Evolutionary conservation across 2,329 filamentous ascomycete species (phyloP).

Genomic region (Aspergillus neotritici): DNA sequence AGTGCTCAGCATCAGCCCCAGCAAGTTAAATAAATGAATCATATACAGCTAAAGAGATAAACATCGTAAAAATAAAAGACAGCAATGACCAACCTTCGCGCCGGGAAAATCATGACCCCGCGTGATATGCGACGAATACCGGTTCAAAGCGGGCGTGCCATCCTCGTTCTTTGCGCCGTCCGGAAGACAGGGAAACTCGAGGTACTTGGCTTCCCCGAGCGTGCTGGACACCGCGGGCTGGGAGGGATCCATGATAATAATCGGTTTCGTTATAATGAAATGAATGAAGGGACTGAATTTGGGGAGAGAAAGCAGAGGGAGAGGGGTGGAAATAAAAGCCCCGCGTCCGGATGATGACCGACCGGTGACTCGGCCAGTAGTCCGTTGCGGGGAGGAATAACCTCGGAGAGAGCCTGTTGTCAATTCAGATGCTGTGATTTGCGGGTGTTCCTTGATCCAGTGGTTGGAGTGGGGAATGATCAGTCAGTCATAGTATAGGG

Average conservation of each 20-base stretch:
- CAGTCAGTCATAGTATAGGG: not conserved
- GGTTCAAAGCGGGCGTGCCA: constrained; percentile 67
- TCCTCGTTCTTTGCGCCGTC: constrained; percentile 48
- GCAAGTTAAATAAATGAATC: not conserved
- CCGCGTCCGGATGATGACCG: constrained; percentile 12
- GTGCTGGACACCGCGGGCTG: constrained; percentile 19
- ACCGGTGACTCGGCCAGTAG: constrained; percentile 17
- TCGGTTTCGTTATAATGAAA: constrained; percentile 1
- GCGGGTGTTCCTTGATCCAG: not conserved
- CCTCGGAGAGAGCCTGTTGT: constrained; percentile 3
- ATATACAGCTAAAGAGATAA: not conserved
- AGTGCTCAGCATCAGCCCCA: constrained; percentile 3
- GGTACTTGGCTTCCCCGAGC: constrained; percentile 47
- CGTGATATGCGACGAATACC: constrained; percentile 78
- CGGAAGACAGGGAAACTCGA: constrained; percentile 53
- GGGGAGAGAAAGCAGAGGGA: not conserved
- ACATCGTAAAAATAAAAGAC: not conserved
- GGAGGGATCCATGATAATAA: constrained; percentile 19
- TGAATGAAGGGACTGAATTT: constrained; percentile 3
- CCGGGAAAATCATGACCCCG: constrained; percentile 84
- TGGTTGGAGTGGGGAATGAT: constrained; percentile 5
- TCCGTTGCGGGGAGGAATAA: constrained; percentile 14
- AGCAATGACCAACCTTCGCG: constrained; percentile 59
- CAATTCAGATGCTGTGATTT: constrained; percentile 2
- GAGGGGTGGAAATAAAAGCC: constrained; percentile 5